Percentiles rank a stretch among this genome's conserved stretches.
Evolutionary conservation across 192 early-diverging fungal genomes (phyloP).

Genomic region (Backusella morwellensis): DNA sequence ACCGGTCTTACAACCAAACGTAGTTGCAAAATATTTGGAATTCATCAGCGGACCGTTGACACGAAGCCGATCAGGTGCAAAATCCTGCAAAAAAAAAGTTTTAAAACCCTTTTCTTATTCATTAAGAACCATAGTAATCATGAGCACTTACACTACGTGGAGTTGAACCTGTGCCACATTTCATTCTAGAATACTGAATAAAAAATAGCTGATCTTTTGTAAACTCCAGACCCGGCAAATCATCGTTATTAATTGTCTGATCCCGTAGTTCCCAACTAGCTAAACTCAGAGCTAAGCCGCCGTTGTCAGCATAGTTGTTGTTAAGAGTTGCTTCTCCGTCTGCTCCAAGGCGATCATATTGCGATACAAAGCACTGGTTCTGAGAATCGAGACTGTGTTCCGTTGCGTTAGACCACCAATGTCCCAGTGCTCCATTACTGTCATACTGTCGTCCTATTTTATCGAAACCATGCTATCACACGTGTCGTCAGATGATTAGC

Average conservation of each 20-base stretch:
- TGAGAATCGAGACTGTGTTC: conserved; percentile 42
- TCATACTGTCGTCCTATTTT: conserved; percentile 58
- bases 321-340: conserved; percentile 56
- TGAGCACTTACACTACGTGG: conserved; percentile 16
- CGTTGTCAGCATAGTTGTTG: conserved; percentile 70
- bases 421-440: conserved; percentile 43
- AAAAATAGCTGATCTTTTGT: conserved; percentile 61
- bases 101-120: not conserved
- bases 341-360: conserved; percentile 45
- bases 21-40: conserved; percentile 58
- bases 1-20: conserved; percentile 60
- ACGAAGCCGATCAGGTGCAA: conserved; percentile 59
- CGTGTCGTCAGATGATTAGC: conserved; percentile 7
- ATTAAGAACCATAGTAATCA: not conserved
- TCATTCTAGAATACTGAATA: conserved; percentile 59
- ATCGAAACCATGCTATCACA: conserved; percentile 66
- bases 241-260: conserved; percentile 27
- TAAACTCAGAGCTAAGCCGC: conserved; percentile 40
- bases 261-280: not conserved
- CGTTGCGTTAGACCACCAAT: conserved; percentile 43
- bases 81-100: conserved; percentile 35
- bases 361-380: conserved; percentile 63
- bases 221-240: conserved; percentile 46
- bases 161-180: conserved; percentile 57
- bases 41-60: conserved; percentile 69